Conservation (phyloP, 768 basidiomycete species). For the Boletus subparvulus region DNA sequence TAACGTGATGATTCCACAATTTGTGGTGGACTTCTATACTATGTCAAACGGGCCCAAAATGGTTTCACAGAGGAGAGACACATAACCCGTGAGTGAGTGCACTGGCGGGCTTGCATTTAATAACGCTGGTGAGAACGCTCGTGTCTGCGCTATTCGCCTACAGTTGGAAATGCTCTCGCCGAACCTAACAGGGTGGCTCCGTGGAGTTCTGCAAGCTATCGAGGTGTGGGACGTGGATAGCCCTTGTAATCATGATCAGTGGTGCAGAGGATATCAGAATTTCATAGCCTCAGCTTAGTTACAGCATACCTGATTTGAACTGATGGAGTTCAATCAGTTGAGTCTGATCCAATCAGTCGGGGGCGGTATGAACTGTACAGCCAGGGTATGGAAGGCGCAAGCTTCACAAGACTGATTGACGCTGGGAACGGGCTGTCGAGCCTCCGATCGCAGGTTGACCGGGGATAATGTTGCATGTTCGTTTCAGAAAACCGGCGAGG, state of each 20-base stretch:
- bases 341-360: constrained; percentile 17
- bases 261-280: not conserved
- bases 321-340: constrained; percentile 11
- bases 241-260: constrained; percentile 9
- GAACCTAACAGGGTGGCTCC: not conserved
- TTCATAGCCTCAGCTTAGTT: constrained; percentile 5
- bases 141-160: not conserved
- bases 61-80: not conserved
- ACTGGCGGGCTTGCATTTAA: constrained; percentile 1
- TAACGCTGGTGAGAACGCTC: constrained; percentile 10
- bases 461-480: not conserved
- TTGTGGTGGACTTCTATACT: not conserved
- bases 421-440: not conserved
- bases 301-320: constrained; percentile 1
- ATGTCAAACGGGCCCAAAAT: not conserved
- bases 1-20: not conserved
- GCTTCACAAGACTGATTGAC: constrained; percentile 1
- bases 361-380: not conserved
- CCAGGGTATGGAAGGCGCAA: not conserved
- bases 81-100: not conserved
- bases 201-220: not conserved
- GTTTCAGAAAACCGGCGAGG: not conserved
- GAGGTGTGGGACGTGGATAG: not conserved
- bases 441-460: constrained; percentile 3
- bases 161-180: not conserved